A percentile compares a stretch with the other conserved stretches of the same genome.
These are phyloP conservation scores for Spizellomyces punctatus DNA, from an alignment of 192 early-diverging fungal genomes.

Conservation along the genomic window DNA sequence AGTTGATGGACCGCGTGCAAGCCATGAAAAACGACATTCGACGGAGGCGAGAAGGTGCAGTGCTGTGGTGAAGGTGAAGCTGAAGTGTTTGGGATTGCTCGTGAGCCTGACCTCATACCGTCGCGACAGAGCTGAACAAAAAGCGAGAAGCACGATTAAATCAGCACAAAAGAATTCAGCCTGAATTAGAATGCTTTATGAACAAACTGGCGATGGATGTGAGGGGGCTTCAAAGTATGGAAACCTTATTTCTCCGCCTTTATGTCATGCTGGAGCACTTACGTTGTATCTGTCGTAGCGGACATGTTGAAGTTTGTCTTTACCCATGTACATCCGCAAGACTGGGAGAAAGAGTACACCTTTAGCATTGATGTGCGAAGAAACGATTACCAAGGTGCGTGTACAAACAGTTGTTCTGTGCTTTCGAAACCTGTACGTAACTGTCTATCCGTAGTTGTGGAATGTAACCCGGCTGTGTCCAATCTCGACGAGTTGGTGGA, in stretches of 20 bases:
- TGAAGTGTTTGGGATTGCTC: not conserved
- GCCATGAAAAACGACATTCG: conserved; percentile 52
- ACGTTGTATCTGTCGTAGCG: conserved; percentile 19
- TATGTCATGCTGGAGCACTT: not conserved
- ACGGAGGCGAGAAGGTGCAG: conserved; percentile 46
- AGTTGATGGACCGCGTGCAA: conserved; percentile 41
- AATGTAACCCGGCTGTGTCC: conserved; percentile 55
- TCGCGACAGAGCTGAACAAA: not conserved
- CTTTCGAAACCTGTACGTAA: no score
- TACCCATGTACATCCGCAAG: conserved; percentile 61
- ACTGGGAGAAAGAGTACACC: conserved; percentile 51
- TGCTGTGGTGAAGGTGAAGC: not conserved
- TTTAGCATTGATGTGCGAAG: conserved; percentile 63
- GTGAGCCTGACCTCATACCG: no score
- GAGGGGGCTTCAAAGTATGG: conserved; percentile 39
- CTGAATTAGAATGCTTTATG: conserved; percentile 62
- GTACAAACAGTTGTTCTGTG: not conserved
- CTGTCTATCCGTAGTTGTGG: conserved; percentile 37
- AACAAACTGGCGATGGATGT: conserved; percentile 56
- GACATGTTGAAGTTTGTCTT: conserved; percentile 68
- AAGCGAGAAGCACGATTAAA: conserved; percentile 8
- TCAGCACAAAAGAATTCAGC: conserved; percentile 54
- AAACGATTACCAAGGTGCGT: conserved; percentile 54
- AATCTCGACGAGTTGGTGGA: conserved; percentile 49
- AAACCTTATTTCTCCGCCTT: not conserved